These are phyloP conservation scores for Exutisphaerella laricina DNA, from an alignment of 2,329 filamentous ascomycete species.

Conservation along the genomic window DNA sequence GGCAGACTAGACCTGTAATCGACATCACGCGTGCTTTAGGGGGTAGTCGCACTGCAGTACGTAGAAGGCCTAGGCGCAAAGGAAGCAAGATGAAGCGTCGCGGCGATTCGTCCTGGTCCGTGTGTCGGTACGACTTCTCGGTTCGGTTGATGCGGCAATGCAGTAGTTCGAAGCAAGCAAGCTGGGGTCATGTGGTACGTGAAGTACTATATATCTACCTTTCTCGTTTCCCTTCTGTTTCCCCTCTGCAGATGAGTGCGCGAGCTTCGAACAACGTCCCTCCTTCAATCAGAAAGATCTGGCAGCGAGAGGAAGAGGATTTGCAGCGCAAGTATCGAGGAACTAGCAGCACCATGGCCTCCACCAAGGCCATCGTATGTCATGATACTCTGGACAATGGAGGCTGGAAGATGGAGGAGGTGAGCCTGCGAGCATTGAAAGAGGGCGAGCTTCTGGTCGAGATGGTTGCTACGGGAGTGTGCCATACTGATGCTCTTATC, in stretches of 20 bases:
- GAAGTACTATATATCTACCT: slow-evolving; percentile 7
- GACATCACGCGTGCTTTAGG: not conserved
- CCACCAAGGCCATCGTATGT: slow-evolving; percentile 36
- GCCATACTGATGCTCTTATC: slow-evolving; percentile 50
- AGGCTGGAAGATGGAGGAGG: slow-evolving; percentile 38
- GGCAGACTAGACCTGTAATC: not conserved
- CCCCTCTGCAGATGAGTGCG: slow-evolving; percentile 9
- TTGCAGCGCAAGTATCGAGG: slow-evolving; percentile 8
- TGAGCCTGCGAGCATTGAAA: slow-evolving; percentile 33
- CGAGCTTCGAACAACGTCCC: slow-evolving; percentile 28
- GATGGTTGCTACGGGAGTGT: slow-evolving; percentile 50
- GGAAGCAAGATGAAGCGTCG: not conserved
- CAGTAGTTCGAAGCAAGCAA: not conserved
- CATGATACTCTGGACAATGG: slow-evolving; percentile 34
- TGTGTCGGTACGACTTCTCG: not conserved
- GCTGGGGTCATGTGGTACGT: not conserved
- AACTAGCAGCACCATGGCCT: slow-evolving; percentile 17
- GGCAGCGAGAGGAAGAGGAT: slow-evolving; percentile 22
- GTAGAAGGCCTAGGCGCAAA: not conserved
- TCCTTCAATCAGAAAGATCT: slow-evolving; percentile 23
- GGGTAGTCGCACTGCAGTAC: no score
- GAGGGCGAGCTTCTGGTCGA: slow-evolving; percentile 50
- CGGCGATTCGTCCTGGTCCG: not conserved
- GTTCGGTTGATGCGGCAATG: slow-evolving; percentile 1
- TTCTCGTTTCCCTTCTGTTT: not conserved